Percentiles rank a stretch among this genome's conserved stretches.
These are phyloP conservation scores for Penicillium ochrochloron DNA, from an alignment of 495 filamentous ascomycete species.

Conservation along the genomic window DNA sequence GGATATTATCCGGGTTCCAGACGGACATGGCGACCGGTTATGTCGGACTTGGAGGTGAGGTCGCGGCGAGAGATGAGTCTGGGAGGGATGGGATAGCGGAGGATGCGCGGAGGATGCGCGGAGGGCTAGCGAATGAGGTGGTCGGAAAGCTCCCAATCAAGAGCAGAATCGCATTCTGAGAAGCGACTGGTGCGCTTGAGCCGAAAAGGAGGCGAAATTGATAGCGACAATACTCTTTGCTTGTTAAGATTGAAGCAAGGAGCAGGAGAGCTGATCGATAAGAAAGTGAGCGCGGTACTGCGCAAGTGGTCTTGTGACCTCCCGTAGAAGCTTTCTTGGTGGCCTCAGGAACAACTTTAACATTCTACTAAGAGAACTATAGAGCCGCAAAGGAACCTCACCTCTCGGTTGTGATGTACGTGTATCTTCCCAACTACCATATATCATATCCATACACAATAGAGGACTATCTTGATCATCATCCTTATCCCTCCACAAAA, in stretches of 20 bases:
- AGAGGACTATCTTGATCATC: no score
- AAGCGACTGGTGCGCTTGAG: not conserved
- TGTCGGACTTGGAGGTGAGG: not conserved
- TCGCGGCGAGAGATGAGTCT: slow-evolving; percentile 7
- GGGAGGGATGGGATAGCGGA: slow-evolving; percentile 5
- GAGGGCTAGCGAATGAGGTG: not conserved
- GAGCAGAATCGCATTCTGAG: slow-evolving; percentile 26
- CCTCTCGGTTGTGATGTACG: no score
- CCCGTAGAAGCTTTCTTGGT: slow-evolving; percentile 22
- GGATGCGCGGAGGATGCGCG: no score
- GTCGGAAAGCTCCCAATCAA: slow-evolving; percentile 6
- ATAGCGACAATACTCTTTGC: not conserved
- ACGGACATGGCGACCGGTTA: slow-evolving; percentile 54
- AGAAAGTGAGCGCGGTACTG: slow-evolving; percentile 17
- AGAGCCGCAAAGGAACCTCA: no score
- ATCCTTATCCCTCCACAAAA: no score
- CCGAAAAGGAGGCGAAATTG: not conserved
- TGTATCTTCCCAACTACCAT: no score
- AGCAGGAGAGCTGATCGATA: slow-evolving; percentile 21
- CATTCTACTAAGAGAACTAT: not conserved
- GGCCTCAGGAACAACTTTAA: not conserved
- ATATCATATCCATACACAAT: no score
- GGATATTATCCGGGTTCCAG: slow-evolving; percentile 96
- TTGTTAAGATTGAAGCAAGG: not conserved
- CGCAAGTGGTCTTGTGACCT: slow-evolving; percentile 18